Conservation (phyloP, 805 yeast genomes). For the Pichia sporocuriosa region DNA sequence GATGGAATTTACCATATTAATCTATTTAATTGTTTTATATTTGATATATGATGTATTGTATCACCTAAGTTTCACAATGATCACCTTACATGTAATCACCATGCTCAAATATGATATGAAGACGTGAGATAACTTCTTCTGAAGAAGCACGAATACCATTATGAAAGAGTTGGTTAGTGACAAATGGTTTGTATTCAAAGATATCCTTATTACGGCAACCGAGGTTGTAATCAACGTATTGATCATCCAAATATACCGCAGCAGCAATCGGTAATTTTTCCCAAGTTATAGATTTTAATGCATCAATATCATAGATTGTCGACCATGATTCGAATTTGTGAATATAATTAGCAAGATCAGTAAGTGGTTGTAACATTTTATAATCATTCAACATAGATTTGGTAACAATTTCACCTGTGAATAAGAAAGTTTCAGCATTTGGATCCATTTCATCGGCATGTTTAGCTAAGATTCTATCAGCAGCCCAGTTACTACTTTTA, state of each 20-base stretch:
- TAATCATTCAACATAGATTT: background rate
- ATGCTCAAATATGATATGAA: slow-evolving; percentile 34
- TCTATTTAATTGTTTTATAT: no score
- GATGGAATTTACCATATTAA: no score
- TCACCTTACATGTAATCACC: slow-evolving; percentile 25
- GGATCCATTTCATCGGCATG: background rate
- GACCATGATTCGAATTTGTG: slow-evolving; percentile 29
- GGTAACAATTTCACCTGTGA: slow-evolving; percentile 18
- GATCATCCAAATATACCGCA: slow-evolving; percentile 42
- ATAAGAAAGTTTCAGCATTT: slow-evolving; percentile 12
- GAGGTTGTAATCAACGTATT: slow-evolving; percentile 43
- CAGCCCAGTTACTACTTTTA: slow-evolving; percentile 41
- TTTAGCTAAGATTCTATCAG: slow-evolving; percentile 28
- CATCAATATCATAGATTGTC: slow-evolving; percentile 19
- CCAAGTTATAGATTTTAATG: slow-evolving; percentile 16
- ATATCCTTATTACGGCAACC: slow-evolving; percentile 17
- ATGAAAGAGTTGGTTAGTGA: slow-evolving; percentile 46
- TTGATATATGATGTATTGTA: background rate
- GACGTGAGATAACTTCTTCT: slow-evolving; percentile 32
- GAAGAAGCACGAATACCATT: slow-evolving; percentile 42
- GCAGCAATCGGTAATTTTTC: slow-evolving; percentile 38
- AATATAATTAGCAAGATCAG: slow-evolving; percentile 26
- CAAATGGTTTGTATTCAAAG: slow-evolving; percentile 32
- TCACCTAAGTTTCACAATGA: no score
- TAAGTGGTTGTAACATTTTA: background rate